Evolutionary conservation across 2,329 filamentous ascomycete genomes (phyloP).

Genomic region (Xylaria sp.): DNA sequence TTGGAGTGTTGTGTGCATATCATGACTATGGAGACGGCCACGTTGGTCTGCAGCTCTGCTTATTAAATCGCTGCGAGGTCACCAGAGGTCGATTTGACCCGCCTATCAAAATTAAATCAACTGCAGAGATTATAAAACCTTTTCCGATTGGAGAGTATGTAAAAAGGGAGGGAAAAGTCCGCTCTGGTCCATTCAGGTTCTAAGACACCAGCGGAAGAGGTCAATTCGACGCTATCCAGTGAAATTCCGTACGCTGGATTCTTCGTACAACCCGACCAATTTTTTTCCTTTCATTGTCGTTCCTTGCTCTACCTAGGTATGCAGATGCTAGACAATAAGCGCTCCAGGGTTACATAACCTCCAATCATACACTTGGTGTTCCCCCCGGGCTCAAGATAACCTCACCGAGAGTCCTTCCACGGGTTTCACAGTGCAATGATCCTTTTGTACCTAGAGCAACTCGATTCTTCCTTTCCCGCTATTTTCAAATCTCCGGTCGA

Average conservation of each 20-base stretch:
- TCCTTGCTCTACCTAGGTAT: background rate
- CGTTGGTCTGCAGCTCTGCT: background rate
- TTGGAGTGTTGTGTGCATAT: slow-evolving; percentile 2
- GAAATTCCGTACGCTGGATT: background rate
- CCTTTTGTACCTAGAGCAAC: background rate
- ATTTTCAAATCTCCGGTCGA: slow-evolving; percentile 21
- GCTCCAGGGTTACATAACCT: background rate
- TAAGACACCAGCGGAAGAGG: background rate
- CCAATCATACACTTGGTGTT: background rate
- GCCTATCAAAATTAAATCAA: background rate
- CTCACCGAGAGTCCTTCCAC: background rate
- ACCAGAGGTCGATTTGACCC: background rate
- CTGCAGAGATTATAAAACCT: background rate
- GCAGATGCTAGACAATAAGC: background rate
- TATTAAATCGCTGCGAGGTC: background rate
- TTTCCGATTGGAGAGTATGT: background rate
- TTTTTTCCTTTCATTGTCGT: too few species aligned
- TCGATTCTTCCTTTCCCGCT: background rate
- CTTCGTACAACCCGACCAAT: slow-evolving; percentile 3
- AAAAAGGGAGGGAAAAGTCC: too few species aligned
- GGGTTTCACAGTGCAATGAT: background rate
- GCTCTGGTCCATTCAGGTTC: background rate
- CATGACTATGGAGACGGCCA: slow-evolving; percentile 3
- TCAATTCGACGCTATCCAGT: background rate
- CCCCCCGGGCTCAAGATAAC: background rate